Conservation (phyloP, 1,139 yeast genomes). For the Spathaspora sp. region DNA sequence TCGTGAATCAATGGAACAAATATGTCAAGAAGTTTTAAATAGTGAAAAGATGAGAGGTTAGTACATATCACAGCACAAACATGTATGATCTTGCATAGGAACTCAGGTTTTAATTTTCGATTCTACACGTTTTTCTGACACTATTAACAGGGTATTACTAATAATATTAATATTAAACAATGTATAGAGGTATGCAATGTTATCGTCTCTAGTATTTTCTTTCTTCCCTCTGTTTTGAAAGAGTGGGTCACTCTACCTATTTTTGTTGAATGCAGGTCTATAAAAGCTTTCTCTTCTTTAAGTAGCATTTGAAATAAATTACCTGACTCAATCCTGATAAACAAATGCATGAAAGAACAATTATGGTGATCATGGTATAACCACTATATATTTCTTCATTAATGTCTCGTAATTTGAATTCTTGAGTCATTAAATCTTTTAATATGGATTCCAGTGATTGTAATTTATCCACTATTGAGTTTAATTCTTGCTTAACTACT, state of each 20-base stretch:
- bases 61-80: neutral
- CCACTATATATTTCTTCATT: conserved; percentile 40
- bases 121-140: neutral
- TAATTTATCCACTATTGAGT: conserved; percentile 30
- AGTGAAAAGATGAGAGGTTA: conserved; percentile 74
- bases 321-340: conserved; percentile 32
- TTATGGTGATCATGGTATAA: conserved; percentile 30
- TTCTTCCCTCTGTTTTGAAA: no score
- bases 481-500: conserved; percentile 30
- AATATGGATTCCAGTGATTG: conserved; percentile 28
- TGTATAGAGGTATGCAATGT: neutral
- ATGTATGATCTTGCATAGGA: neutral
- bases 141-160: neutral
- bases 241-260: no score
- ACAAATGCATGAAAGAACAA: conserved; percentile 26
- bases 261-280: neutral
- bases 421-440: conserved; percentile 32
- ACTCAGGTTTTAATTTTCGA: no score
- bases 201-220: neutral
- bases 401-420: conserved; percentile 35
- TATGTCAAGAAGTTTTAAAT: conserved; percentile 75
- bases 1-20: conserved; percentile 67
- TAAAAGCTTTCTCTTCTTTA: conserved; percentile 26
- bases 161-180: conserved; percentile 1
- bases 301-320: conserved; percentile 28